Evolutionary conservation across 495 filamentous ascomycete genomes (phyloP), one percentile per base, ranked within the genome.

Genomic region (Aspergillus affinis): DNA sequence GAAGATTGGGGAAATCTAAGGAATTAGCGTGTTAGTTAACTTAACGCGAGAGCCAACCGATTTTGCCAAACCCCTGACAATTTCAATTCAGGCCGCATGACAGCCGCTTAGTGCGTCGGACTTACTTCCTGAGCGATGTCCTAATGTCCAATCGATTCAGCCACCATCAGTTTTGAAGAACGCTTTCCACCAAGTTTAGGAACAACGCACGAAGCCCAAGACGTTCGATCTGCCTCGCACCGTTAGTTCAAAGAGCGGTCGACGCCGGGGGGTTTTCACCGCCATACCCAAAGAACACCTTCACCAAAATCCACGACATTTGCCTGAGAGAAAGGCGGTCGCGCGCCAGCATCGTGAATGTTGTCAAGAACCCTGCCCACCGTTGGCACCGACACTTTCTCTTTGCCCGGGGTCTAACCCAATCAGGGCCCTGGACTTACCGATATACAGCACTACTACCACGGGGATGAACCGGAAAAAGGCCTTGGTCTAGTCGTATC

Each of bases 401-500:
- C 20, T 29, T 56, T n/a, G 23, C 27, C 29, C 23, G 21, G 18
- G 7, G 41, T 30, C 27, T 26, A 17, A 17, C 44, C 54, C 12
- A 19, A 27, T 23, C 26, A 30, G 23, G 20, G 46, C 60, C 45
- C 59, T 58, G 64, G 61, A 61, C 36, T 15, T 68, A 87, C 85
- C 85, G 48, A 89, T 67, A 67, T 95, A 96, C 62, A 96, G 75
- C 56, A 97, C 86, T 50, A 89, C 74, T 20, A 98, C 90, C n/a
- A 97, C 80, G 13, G 90, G 86, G 69, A 93, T 83, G 72, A 97
- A 97, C 61, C 93, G 93, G 66, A 94, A 73, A 67, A 96, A 96
- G 59, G 94, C 90, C 75, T 92, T 96, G 19, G 91, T 92, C 84
- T 87, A 68, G 53, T 54, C 46, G 36, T 45, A 48, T 58, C 60